Percentiles rank a stretch among this genome's conserved stretches.
phyloP scores from a whole-genome alignment of 768 basidiomycete genomes.

The Leccinum broughii region DNA sequence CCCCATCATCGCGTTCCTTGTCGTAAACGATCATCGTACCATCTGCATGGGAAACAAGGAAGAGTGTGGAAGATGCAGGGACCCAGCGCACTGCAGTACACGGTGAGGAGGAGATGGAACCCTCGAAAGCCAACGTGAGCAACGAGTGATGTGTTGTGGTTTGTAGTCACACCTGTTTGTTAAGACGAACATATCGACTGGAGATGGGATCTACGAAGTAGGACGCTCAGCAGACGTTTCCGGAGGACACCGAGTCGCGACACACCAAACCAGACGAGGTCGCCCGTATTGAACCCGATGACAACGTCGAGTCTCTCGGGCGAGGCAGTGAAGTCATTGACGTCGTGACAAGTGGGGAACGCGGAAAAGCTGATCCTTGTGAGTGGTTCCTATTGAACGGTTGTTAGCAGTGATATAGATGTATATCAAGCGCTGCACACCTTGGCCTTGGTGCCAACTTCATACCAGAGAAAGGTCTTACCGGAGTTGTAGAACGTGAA shows the following conservation, averaged over 20 bases:
- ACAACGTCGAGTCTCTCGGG: conserved; percentile 82
- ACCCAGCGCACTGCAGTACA: conserved; percentile 94
- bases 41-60: conserved; percentile 85
- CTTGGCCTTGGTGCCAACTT: conserved; percentile 82
- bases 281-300: conserved; percentile 93
- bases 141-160: conserved; percentile 1
- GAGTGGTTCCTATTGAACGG: conserved; percentile 73
- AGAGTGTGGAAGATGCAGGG: conserved; percentile 74
- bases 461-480: conserved; percentile 84
- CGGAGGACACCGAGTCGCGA: conserved; percentile 8
- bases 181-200: conserved; percentile 80
- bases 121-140: conserved; percentile 40
- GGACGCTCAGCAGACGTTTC: conserved; percentile 5
- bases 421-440: conserved; percentile 40
- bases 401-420: conserved; percentile 9
- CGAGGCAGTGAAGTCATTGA: conserved; percentile 76
- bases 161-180: conserved; percentile 64
- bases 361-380: conserved; percentile 83
- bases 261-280: conserved; percentile 92
- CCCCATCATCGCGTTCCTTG: conserved; percentile 85
- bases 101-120: conserved; percentile 74
- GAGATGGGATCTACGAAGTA: conserved; percentile 65
- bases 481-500: conserved; percentile 88
- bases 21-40: conserved; percentile 90
- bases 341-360: conserved; percentile 88